Conservation (phyloP, 164 flowering plant genomes). For the Magnolia changhungtana region DNA sequence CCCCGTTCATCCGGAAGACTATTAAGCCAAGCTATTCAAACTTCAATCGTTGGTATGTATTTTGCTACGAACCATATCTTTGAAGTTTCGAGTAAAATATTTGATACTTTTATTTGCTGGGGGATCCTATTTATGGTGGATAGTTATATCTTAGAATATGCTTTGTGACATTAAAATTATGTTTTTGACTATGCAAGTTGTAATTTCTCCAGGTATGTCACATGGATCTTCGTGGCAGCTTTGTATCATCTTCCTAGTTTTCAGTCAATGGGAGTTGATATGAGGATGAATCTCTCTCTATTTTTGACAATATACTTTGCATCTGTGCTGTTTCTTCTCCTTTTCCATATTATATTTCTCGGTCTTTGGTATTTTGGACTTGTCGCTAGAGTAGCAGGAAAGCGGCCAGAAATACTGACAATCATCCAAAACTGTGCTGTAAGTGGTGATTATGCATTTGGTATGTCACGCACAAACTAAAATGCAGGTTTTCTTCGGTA, state of each 20-base stretch:
- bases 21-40: conserved; percentile 94
- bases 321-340: conserved; percentile 79
- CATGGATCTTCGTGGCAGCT: conserved; percentile 93
- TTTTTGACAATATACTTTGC: conserved; percentile 77
- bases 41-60: conserved; percentile 87
- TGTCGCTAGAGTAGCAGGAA: conserved; percentile 96
- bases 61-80: neutral
- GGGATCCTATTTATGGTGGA: too few species aligned
- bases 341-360: conserved; percentile 81
- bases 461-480: neutral
- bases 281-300: conserved; percentile 97
- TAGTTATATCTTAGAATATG: too few species aligned
- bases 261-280: conserved; percentile 98
- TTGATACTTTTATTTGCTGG: too few species aligned
- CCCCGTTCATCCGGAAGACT: conserved; percentile 92
- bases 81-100: neutral
- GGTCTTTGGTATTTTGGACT: conserved; percentile 97
- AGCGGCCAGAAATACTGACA: conserved; percentile 77
- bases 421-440: conserved; percentile 96
- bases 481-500: neutral
- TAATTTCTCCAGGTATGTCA: conserved; percentile 66
- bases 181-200: conserved; percentile 5
- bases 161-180: too few species aligned
- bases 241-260: conserved; percentile 97
- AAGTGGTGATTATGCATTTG: conserved; percentile 32